Evolutionary conservation across 164 flowering plant species (phyloP).

Genomic region (Litsea cubeba): DNA sequence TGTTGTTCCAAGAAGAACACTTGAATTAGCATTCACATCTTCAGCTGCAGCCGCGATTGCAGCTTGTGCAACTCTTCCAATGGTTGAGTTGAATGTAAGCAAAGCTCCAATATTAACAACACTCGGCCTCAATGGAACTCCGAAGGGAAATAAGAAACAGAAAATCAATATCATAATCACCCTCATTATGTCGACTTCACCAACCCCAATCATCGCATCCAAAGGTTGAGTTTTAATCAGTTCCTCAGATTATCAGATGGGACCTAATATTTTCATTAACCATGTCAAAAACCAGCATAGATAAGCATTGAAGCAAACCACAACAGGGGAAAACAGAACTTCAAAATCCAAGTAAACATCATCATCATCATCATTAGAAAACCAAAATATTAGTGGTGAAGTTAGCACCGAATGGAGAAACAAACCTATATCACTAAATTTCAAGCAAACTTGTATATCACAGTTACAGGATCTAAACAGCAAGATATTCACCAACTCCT

Average conservation of each 20-base stretch:
- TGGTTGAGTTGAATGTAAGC: slow-evolving; percentile 51
- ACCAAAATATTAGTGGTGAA: background rate
- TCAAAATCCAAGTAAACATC: background rate
- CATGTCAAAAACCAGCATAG: background rate
- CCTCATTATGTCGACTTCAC: background rate
- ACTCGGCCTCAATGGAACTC: slow-evolving; percentile 28
- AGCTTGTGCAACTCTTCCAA: slow-evolving; percentile 55
- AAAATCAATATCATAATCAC: slow-evolving; percentile 1
- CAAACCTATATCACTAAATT: background rate
- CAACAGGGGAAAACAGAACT: background rate
- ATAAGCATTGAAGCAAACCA: background rate
- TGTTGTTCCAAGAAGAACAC: slow-evolving; percentile 42
- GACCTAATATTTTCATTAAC: background rate
- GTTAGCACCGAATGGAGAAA: background rate
- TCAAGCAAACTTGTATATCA: too few species aligned
- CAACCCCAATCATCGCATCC: background rate
- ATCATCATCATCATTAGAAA: too few species aligned
- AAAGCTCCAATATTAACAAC: slow-evolving; percentile 62
- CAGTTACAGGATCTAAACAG: too few species aligned
- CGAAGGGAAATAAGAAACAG: background rate
- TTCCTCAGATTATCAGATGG: background rate
- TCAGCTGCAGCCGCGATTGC: slow-evolving; percentile 67
- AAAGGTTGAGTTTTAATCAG: background rate
- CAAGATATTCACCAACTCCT: too few species aligned
- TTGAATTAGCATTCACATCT: slow-evolving; percentile 68